Evolutionary conservation across 345 rosid species (phyloP).

Genomic region (Nephelium lappaceum): DNA sequence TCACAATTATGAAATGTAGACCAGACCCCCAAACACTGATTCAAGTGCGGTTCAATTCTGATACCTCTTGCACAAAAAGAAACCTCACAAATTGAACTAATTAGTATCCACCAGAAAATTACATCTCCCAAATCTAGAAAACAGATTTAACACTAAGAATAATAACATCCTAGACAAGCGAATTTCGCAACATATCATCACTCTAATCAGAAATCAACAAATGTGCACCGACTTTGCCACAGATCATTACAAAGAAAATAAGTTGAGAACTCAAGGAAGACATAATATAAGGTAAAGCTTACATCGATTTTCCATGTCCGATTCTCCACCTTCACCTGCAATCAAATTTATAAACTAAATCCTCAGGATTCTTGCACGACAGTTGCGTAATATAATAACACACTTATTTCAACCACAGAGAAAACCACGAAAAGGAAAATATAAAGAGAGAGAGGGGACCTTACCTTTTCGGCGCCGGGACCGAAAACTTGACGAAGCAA

Average conservation of each 20-base stretch:
- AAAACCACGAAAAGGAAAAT: background rate
- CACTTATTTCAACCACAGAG: background rate
- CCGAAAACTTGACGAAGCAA: constrained; percentile 86
- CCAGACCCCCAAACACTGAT: background rate
- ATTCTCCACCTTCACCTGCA: constrained; percentile 98
- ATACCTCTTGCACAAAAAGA: background rate
- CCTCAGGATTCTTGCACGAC: background rate
- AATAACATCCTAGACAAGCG: background rate
- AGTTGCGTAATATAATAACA: background rate
- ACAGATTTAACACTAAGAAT: background rate
- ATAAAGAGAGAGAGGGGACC: too few species aligned
- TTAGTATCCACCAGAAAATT: background rate
- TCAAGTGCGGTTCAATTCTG: background rate
- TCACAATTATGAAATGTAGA: background rate
- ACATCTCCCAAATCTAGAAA: background rate
- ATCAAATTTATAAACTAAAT: constrained; percentile 19
- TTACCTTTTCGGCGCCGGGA: constrained; percentile 84
- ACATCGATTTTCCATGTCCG: constrained; percentile 89
- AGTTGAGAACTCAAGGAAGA: background rate
- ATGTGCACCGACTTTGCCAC: background rate
- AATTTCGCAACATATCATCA: too few species aligned
- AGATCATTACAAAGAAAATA: background rate
- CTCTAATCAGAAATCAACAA: background rate
- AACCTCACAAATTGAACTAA: background rate
- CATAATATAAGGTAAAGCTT: constrained; percentile 33